Conservation (phyloP, 495 filamentous ascomycete genomes). For the Podospora sp. region DNA sequence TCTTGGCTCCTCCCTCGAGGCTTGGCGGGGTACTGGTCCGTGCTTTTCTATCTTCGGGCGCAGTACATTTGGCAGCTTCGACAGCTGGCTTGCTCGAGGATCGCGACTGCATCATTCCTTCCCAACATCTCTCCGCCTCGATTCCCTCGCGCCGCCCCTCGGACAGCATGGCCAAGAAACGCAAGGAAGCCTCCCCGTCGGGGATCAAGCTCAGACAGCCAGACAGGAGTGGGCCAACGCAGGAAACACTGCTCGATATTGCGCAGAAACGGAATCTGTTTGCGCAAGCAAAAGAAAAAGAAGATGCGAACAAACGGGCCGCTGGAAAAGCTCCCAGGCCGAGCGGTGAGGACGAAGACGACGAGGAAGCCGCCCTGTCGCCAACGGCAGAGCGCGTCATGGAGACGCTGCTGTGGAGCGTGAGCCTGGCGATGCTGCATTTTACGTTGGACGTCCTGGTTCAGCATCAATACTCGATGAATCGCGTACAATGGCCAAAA, state of each 20-base stretch:
- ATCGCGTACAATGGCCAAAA: slow-evolving; percentile 57
- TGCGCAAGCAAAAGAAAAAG: slow-evolving; percentile 40
- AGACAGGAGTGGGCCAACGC: slow-evolving; percentile 55
- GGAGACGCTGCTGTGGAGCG: slow-evolving; percentile 66
- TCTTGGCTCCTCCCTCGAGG: neutral
- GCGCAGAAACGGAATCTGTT: slow-evolving; percentile 62
- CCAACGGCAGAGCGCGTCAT: slow-evolving; percentile 54
- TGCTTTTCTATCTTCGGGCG: neutral
- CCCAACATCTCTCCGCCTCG: neutral
- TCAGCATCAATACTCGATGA: slow-evolving; percentile 82
- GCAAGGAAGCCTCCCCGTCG: slow-evolving; percentile 46
- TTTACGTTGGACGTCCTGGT: slow-evolving; percentile 89
- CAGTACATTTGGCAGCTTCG: too few species aligned
- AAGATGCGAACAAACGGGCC: slow-evolving; percentile 33
- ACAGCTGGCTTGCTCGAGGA: neutral
- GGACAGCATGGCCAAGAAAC: slow-evolving; percentile 46
- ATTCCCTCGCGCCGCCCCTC: neutral
- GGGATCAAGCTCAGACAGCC: slow-evolving; percentile 62
- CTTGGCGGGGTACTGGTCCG: neutral
- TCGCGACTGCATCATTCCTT: neutral
- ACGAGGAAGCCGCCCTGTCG: slow-evolving; percentile 36
- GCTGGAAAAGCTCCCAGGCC: slow-evolving; percentile 33
- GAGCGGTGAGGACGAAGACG: slow-evolving; percentile 32
- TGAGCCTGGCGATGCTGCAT: slow-evolving; percentile 77
- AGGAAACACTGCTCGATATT: slow-evolving; percentile 64